These are phyloP conservation scores for Diddensiella santjacobensis DNA, from an alignment of 805 yeast genomes.

Conservation along the genomic window DNA sequence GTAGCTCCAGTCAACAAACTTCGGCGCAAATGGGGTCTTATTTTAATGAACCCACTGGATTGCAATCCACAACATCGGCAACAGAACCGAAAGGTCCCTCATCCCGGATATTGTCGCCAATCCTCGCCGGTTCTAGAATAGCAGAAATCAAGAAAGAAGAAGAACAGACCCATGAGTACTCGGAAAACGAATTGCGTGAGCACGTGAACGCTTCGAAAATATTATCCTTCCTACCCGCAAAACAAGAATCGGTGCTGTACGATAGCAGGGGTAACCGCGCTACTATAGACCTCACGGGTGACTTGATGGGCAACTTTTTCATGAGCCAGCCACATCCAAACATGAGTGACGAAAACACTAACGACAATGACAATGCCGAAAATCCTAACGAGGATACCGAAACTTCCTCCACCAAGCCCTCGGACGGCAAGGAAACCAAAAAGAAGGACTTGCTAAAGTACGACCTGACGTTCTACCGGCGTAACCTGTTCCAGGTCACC, in stretches of 20 bases:
- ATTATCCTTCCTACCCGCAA: constrained; percentile 21
- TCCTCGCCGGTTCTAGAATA: neutral
- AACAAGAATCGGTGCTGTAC: constrained; percentile 19
- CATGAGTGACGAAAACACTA: constrained; percentile 6
- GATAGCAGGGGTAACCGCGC: constrained; percentile 24
- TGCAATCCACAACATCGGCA: constrained; percentile 3
- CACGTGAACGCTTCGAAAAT: constrained; percentile 15
- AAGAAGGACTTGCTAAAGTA: constrained; percentile 14
- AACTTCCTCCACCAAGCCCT: neutral
- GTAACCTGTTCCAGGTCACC: constrained; percentile 28
- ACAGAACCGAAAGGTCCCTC: neutral
- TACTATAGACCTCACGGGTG: constrained; percentile 16
- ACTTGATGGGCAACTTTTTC: constrained; percentile 24
- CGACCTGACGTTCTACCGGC: constrained; percentile 28
- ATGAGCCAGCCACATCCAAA: constrained; percentile 19
- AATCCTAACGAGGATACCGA: neutral
- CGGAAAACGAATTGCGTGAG: constrained; percentile 3
- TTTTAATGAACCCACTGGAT: constrained; percentile 9
- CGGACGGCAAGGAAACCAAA: neutral
- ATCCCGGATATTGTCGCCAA: no score
- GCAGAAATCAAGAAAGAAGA: neutral
- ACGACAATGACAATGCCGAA: neutral
- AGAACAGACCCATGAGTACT: neutral
- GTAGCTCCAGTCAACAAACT: neutral
- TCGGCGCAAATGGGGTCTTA: constrained; percentile 3